These are phyloP conservation scores for Lentinus polychrous DNA, from an alignment of 1,284 basidiomycete species.

Conservation along the genomic window DNA sequence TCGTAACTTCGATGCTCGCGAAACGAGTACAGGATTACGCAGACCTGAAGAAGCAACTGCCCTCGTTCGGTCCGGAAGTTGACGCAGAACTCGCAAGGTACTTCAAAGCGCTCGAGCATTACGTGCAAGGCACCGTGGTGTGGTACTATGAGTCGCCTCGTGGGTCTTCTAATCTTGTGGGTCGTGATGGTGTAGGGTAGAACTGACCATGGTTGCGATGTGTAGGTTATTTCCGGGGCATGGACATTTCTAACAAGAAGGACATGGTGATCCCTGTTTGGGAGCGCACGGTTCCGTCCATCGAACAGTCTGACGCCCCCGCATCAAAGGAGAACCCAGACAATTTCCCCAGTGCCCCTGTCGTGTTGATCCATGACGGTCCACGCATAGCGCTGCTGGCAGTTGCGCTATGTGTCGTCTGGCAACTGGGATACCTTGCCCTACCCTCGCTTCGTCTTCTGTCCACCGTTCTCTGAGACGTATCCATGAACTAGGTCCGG, in stretches of 20 bases:
- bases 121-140: conserved; percentile 40
- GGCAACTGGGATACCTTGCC: no score
- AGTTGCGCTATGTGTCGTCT: no score
- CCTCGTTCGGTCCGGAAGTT: conserved; percentile 35
- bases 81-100: conserved; percentile 34
- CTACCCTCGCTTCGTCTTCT: no score
- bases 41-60: conserved; percentile 29
- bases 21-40: conserved; percentile 35
- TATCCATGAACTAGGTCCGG: no score
- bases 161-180: background rate
- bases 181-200: background rate
- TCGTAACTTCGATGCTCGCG: conserved; percentile 35
- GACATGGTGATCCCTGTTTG: conserved; percentile 17
- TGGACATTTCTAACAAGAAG: conserved; percentile 15
- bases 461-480: no score
- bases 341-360: no score
- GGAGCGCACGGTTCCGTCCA: background rate
- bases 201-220: background rate
- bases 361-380: no score
- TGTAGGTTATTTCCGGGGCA: conserved; percentile 18
- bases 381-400: no score
- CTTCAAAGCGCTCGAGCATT: conserved; percentile 36
- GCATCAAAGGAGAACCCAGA: background rate
- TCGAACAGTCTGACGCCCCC: background rate
- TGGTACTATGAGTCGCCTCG: conserved; percentile 25